These are phyloP conservation scores for Quercus variabilis DNA, from an alignment of 306 rosid species.

Conservation along the genomic window DNA sequence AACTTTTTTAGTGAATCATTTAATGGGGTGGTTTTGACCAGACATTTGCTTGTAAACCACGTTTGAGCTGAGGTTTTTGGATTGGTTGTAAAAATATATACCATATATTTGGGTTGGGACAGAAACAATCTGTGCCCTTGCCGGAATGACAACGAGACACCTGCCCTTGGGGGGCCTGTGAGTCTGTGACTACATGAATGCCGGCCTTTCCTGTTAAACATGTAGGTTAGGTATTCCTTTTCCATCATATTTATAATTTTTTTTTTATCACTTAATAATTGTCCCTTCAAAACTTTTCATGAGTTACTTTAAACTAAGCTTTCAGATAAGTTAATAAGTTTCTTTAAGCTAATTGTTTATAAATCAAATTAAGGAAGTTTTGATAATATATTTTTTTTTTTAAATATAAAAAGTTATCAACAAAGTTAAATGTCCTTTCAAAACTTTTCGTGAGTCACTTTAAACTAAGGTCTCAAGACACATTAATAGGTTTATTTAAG, in stretches of 20 bases:
- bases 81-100: neutral
- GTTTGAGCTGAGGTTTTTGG: constrained; percentile 20
- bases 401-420: too few species aligned
- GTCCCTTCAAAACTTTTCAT: neutral
- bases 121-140: constrained; percentile 26
- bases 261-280: neutral
- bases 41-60: constrained; percentile 35
- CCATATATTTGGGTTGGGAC: neutral
- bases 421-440: neutral
- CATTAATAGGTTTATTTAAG: too few species aligned
- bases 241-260: neutral
- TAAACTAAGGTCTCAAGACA: too few species aligned
- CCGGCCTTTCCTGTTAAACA: constrained; percentile 36
- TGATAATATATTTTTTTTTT: too few species aligned
- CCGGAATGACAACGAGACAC: constrained; percentile 27
- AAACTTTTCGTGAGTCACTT: too few species aligned
- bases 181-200: constrained; percentile 25
- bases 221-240: constrained; percentile 5
- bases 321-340: too few species aligned
- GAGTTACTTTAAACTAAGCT: too few species aligned
- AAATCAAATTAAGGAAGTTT: too few species aligned
- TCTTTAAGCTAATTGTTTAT: too few species aligned
- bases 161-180: neutral
- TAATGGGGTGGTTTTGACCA: constrained; percentile 39
- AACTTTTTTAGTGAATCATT: constrained; percentile 2